Conservation (phyloP, 73 alveolate genomes). For the Paramecium bursaria region DNA sequence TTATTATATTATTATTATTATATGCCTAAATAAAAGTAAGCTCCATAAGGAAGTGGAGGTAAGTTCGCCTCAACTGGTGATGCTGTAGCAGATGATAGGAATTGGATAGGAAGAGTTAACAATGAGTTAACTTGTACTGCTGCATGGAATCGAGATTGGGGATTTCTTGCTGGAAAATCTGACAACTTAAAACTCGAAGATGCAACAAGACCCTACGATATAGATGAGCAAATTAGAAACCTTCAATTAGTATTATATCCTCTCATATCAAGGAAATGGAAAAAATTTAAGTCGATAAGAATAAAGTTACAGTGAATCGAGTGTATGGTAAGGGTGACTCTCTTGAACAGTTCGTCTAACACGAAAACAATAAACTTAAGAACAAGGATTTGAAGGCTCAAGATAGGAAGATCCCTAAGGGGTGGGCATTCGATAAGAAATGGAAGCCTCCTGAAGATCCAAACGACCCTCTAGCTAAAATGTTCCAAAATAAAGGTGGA, state of each 20-base stretch:
- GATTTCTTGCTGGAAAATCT: conserved; percentile 69
- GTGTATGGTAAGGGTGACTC: conserved; percentile 69
- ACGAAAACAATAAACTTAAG: conserved; percentile 43
- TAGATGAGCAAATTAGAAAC: conserved; percentile 66
- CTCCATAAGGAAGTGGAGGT: conserved; percentile 60
- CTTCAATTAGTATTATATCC: conserved; percentile 40
- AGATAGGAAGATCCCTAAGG: conserved; percentile 67
- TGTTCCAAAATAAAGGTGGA: conserved; percentile 61
- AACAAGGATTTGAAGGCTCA: conserved; percentile 64
- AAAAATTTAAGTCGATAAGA: conserved; percentile 32
- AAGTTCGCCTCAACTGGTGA: conserved; percentile 66
- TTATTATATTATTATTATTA: no score
- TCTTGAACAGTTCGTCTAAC: conserved; percentile 27
- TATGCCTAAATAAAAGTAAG: conserved; percentile 51
- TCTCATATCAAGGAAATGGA: conserved; percentile 5
- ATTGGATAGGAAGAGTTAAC: conserved; percentile 70
- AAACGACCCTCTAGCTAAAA: conserved; percentile 55
- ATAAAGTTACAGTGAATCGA: conserved; percentile 63
- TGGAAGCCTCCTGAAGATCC: conserved; percentile 72
- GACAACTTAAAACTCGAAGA: conserved; percentile 67
- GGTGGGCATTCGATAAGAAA: conserved; percentile 57
- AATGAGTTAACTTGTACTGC: conserved; percentile 69
- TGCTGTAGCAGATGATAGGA: conserved; percentile 72
- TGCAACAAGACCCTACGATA: conserved; percentile 67
- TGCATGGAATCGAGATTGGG: conserved; percentile 74